Evolutionary conservation across 441 rosid genomes (phyloP).

Genomic region (Mallotus japonicus): DNA sequence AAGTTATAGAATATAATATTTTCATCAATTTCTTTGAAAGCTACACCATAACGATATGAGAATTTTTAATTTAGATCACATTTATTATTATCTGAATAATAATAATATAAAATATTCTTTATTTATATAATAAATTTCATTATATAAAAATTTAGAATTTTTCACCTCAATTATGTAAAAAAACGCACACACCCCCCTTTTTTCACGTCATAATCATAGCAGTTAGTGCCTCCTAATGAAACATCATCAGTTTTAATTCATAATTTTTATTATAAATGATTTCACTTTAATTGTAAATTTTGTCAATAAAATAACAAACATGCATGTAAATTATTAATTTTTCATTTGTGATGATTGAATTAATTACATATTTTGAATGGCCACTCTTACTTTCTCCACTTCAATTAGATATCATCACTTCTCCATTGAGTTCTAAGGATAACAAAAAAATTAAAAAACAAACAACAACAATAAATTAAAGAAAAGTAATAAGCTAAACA

Average conservation of each 20-base stretch:
- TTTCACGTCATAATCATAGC: constrained; percentile 10
- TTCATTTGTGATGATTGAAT: background rate
- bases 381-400: constrained; percentile 35
- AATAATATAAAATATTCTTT: too few species aligned
- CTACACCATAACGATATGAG: too few species aligned
- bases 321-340: background rate
- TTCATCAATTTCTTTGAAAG: too few species aligned
- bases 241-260: constrained; percentile 9
- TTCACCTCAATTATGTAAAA: too few species aligned
- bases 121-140: too few species aligned
- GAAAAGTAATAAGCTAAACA: background rate
- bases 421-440: constrained; percentile 30
- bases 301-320: too few species aligned
- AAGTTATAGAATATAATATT: too few species aligned
- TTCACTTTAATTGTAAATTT: background rate
- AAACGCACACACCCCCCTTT: background rate
- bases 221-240: constrained; percentile 19
- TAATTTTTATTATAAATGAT: background rate
- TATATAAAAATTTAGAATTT: too few species aligned
- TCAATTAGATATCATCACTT: constrained; percentile 19
- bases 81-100: too few species aligned
- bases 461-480: background rate
- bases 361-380: constrained; percentile 23
- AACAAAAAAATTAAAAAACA: constrained; percentile 14
- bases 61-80: too few species aligned